Evolutionary conservation across 306 rosid species (phyloP).

Genomic region (Trifolium subterraneum): DNA sequence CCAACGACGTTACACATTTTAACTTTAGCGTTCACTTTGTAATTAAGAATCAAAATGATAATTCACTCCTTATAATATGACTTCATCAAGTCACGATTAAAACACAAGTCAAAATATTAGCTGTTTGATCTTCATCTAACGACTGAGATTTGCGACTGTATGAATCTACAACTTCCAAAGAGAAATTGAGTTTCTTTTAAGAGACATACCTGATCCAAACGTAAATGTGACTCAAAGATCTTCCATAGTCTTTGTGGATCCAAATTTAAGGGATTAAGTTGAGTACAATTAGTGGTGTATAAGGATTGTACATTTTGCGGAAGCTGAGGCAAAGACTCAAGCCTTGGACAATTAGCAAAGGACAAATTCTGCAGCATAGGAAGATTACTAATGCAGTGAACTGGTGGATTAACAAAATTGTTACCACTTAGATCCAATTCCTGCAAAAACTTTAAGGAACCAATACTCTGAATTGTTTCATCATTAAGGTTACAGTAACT

Average conservation of each 20-base stretch:
- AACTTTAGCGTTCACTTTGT: too few species aligned
- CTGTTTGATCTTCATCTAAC: too few species aligned
- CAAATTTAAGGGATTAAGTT: constrained; percentile 11
- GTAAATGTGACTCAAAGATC: not conserved
- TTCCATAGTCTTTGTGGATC: constrained; percentile 26
- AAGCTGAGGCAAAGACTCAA: constrained; percentile 31
- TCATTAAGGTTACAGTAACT: constrained; percentile 14
- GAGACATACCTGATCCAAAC: not conserved
- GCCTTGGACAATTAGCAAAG: not conserved
- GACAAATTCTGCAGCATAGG: constrained; percentile 20
- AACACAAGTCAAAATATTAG: too few species aligned
- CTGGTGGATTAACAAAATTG: not conserved
- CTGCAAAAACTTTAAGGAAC: constrained; percentile 22
- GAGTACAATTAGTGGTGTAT: not conserved
- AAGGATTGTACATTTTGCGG: constrained; percentile 22
- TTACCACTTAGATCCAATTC: not conserved
- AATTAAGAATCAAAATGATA: too few species aligned
- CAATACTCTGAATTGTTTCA: constrained; percentile 17
- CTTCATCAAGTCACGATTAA: too few species aligned
- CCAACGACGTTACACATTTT: too few species aligned
- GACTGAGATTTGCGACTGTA: too few species aligned
- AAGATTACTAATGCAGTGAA: constrained; percentile 24
- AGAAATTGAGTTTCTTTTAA: too few species aligned
- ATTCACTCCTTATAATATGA: too few species aligned
- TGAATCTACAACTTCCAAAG: too few species aligned